phyloP scores from a whole-genome alignment of 1,139 yeast species.

The Candida gigantensis region DNA sequence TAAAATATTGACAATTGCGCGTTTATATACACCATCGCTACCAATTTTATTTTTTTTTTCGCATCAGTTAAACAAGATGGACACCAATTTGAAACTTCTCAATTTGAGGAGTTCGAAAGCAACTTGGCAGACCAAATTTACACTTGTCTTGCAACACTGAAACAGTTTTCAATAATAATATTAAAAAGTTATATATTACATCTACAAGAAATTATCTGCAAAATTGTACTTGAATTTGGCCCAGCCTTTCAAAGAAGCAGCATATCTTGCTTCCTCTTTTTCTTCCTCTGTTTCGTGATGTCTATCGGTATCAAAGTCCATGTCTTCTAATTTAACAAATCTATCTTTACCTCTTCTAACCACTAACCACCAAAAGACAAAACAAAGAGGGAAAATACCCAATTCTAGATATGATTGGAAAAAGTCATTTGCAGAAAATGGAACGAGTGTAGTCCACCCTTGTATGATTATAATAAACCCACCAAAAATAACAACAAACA shows the following conservation, averaged over 20 bases:
- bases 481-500: slow-evolving; percentile 37
- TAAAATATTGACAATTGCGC: not conserved
- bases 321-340: slow-evolving; percentile 49
- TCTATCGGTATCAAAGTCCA: slow-evolving; percentile 65
- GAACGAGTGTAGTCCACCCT: slow-evolving; percentile 57
- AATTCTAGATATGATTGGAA: slow-evolving; percentile 42
- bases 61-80: not conserved
- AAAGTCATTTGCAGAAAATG: slow-evolving; percentile 37
- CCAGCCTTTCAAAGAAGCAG: slow-evolving; percentile 48
- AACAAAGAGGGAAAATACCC: slow-evolving; percentile 38
- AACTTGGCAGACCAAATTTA: too few species aligned
- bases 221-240: slow-evolving; percentile 37
- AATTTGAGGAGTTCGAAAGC: too few species aligned
- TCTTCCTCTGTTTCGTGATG: slow-evolving; percentile 56
- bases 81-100: not conserved
- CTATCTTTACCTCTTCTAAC: slow-evolving; percentile 46
- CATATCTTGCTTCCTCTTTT: slow-evolving; percentile 34
- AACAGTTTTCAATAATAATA: too few species aligned
- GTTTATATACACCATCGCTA: too few species aligned
- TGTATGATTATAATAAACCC: slow-evolving; percentile 40
- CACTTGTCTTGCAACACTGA: too few species aligned
- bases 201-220: slow-evolving; percentile 27
- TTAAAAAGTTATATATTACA: too few species aligned
- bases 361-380: slow-evolving; percentile 49
- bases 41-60: not conserved